Evolutionary conservation across 2,329 filamentous ascomycete genomes (phyloP).

Genomic region (Fusarium burgessii): DNA sequence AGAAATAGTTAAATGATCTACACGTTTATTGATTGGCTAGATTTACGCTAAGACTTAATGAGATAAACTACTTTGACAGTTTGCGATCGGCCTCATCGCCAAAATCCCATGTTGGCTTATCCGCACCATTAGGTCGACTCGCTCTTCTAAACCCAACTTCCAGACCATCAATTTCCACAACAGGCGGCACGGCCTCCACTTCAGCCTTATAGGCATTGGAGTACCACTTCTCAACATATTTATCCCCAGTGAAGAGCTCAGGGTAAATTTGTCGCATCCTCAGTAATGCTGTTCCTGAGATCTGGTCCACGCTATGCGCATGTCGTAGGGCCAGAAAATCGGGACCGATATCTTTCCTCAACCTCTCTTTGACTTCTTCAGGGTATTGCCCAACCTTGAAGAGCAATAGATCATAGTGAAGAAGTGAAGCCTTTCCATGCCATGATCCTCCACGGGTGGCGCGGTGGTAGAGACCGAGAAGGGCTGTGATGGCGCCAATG

Average conservation of each 20-base stretch:
- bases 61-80: constrained; percentile 1
- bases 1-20: neutral
- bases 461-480: constrained; percentile 72
- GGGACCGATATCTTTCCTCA: constrained; percentile 61
- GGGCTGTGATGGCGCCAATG: constrained; percentile 75
- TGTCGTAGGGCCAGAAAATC: constrained; percentile 70
- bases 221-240: constrained; percentile 40
- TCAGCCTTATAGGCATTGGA: constrained; percentile 41
- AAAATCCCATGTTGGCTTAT: constrained; percentile 68
- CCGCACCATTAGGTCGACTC: constrained; percentile 65
- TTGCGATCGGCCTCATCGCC: constrained; percentile 25
- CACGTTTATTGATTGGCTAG: neutral
- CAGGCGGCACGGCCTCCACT: constrained; percentile 58
- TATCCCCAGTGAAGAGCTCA: constrained; percentile 24
- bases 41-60: neutral
- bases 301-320: constrained; percentile 73
- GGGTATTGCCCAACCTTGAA: constrained; percentile 70
- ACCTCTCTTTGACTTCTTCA: constrained; percentile 61
- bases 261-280: constrained; percentile 46
- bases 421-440: constrained; percentile 71
- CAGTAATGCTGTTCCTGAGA: constrained; percentile 69
- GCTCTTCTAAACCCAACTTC: constrained; percentile 57
- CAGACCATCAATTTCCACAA: constrained; percentile 58
- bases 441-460: constrained; percentile 74
- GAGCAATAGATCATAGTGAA: constrained; percentile 76